A percentile compares a stretch with the other conserved stretches of the same genome.
These are phyloP conservation scores for Dryas octopetala DNA, from an alignment of 306 rosid species.

Conservation along the genomic window DNA sequence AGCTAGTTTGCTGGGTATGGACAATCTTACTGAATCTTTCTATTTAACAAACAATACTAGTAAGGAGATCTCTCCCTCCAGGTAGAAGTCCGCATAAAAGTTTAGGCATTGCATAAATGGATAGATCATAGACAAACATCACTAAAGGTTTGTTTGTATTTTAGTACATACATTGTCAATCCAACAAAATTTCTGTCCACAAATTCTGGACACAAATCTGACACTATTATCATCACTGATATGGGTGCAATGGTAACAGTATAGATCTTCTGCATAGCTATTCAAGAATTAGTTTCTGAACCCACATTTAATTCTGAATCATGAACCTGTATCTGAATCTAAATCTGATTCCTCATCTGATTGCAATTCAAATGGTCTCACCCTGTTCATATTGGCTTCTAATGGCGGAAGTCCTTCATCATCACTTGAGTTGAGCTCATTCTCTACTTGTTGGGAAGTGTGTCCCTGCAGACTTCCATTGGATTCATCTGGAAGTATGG, in stretches of 20 bases:
- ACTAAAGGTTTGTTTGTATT: background rate
- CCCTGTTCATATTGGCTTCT: constrained; percentile 82
- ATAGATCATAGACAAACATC: background rate
- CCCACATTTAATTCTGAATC: background rate
- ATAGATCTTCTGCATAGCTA: background rate
- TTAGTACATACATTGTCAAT: background rate
- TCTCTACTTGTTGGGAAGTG: constrained; percentile 43
- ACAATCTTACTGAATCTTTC: too few relatives aligned
- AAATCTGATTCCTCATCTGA: constrained; percentile 53
- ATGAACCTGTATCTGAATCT: constrained; percentile 33
- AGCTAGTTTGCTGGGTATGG: too few relatives aligned
- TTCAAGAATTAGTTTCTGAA: constrained; percentile 13
- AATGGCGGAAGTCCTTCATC: constrained; percentile 79
- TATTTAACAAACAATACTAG: too few relatives aligned
- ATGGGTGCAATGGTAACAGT: background rate
- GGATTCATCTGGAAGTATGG: constrained; percentile 33
- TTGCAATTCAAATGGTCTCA: constrained; percentile 55
- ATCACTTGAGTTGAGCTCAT: constrained; percentile 42
- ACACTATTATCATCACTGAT: background rate
- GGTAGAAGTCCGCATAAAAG: background rate
- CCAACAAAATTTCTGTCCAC: background rate
- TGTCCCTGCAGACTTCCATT: constrained; percentile 32
- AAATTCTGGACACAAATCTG: background rate
- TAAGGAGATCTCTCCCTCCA: too few relatives aligned
- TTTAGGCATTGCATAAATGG: background rate